phyloP scores from a whole-genome alignment of 179 eudicot species.

The Camellia oleifera region DNA sequence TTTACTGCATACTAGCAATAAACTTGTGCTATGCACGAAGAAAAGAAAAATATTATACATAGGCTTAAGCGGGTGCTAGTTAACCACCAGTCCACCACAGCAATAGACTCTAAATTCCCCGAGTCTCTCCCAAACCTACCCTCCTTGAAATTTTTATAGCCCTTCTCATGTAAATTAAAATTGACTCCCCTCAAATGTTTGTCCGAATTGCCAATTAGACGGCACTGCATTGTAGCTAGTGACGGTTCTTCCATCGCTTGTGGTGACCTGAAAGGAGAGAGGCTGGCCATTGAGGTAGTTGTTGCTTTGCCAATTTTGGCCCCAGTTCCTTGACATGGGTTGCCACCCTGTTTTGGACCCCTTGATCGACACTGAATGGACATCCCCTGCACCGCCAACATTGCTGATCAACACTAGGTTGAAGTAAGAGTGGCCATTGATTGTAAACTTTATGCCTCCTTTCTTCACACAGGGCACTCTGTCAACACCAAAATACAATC shows the following conservation, averaged over 20 bases:
- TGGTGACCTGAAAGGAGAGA: constrained; percentile 45
- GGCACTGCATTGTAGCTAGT: constrained; percentile 37
- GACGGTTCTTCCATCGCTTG: constrained; percentile 42
- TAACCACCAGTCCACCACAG: constrained; percentile 24
- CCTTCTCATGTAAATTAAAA: constrained; percentile 13
- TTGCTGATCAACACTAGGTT: constrained; percentile 48
- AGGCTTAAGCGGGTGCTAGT: constrained; percentile 26
- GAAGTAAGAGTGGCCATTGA: constrained; percentile 60
- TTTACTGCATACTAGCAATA: no score
- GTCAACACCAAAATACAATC: background rate
- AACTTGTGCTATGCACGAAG: no score
- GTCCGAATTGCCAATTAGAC: constrained; percentile 46
- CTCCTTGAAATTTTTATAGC: background rate
- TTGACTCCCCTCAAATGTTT: constrained; percentile 43
- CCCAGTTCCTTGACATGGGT: constrained; percentile 57
- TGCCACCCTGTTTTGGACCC: constrained; percentile 52
- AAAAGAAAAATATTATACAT: background rate
- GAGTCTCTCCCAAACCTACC: constrained; percentile 12
- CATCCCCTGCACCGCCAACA: constrained; percentile 54
- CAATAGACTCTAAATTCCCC: constrained; percentile 14
- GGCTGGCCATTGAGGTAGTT: constrained; percentile 37
- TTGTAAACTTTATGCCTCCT: constrained; percentile 57
- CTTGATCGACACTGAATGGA: constrained; percentile 42
- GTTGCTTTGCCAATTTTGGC: constrained; percentile 58
- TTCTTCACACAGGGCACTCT: constrained; percentile 52